Evolutionary conservation across 1,139 yeast genomes (phyloP), one percentile per base, ranked within the genome.

Genomic region (Sporopachydermia cereana): DNA sequence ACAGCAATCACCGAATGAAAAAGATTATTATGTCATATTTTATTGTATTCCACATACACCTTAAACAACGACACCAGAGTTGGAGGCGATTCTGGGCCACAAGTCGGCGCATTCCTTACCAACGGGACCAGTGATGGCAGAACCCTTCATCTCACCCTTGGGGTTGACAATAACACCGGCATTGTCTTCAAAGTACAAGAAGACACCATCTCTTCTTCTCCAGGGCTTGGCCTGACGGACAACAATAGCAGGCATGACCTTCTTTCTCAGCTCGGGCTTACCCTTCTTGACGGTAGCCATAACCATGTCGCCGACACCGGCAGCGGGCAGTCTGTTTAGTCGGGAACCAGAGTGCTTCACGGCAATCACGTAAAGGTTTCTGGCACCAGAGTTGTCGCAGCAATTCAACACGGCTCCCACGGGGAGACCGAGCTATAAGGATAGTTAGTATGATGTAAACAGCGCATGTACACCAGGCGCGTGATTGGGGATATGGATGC

Each of bases 81-180:
- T 88, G 63, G 97, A 88, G 69, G 99, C 98, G 76, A 93, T 91
- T 82, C 98, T 89, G 72, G 99, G 99, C 99, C 99, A 93, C 74
- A 93, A 84, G 71, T 93, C 99, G 71, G 99, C 98, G 79, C 98
- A 91, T 79, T 93, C 99, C 80, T 91, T 93, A 73, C 96, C 98
- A 68, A 93, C 99, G 66, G 99, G 98, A 74, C 99, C 99, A 67
- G 98, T 93, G 71, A 93, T 91, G 67, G 98, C 98, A 61, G 98
- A 93, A 76, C 99, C 99, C 82, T 93, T 93, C 98, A 93, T 93
- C 77, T 93, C 99, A 79, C 99, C 99, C 91, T 93, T 93, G 70
- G 99, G 98, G 78, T 93, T 93, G 70, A 91, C 98, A 68, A 93
- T 93, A 72, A 93, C 99, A 83, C 99, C 99, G 58, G 99, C 99